Conservation (phyloP, 345 rosid genomes). For the Trapa incisa region DNA sequence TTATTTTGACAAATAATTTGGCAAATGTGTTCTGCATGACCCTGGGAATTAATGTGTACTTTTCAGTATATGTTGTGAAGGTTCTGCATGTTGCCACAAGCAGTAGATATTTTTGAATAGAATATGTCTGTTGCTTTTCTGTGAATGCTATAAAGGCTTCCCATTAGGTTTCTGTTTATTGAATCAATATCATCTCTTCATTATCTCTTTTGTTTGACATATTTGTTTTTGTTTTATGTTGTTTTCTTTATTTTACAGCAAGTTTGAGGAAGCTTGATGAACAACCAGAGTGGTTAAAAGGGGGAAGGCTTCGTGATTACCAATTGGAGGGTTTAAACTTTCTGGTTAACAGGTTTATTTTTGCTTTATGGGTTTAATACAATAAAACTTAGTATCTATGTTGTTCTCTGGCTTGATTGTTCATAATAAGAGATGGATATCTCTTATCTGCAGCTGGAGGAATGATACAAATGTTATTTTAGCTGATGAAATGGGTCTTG, state of each 20-base stretch:
- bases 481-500: slow-evolving; percentile 99
- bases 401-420: background rate
- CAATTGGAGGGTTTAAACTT: slow-evolving; percentile 97
- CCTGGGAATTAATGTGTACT: background rate
- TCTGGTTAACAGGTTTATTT: slow-evolving; percentile 77
- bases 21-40: slow-evolving; percentile 2
- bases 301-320: slow-evolving; percentile 97
- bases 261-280: slow-evolving; percentile 93
- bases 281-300: slow-evolving; percentile 93
- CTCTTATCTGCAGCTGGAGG: slow-evolving; percentile 63
- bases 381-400: background rate
- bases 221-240: too few species aligned
- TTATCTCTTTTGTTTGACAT: background rate
- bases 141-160: background rate
- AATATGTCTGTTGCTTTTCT: background rate
- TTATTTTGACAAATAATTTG: background rate
- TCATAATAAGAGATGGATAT: background rate
- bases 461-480: slow-evolving; percentile 99
- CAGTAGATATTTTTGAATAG: background rate
- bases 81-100: background rate
- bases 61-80: background rate
- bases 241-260: slow-evolving; percentile 31
- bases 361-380: slow-evolving; percentile 25
- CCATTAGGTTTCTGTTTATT: too few species aligned
- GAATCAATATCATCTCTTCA: background rate